Conservation (phyloP, 352 stramenopile genomes). For the Globisporangium viniferum region DNA sequence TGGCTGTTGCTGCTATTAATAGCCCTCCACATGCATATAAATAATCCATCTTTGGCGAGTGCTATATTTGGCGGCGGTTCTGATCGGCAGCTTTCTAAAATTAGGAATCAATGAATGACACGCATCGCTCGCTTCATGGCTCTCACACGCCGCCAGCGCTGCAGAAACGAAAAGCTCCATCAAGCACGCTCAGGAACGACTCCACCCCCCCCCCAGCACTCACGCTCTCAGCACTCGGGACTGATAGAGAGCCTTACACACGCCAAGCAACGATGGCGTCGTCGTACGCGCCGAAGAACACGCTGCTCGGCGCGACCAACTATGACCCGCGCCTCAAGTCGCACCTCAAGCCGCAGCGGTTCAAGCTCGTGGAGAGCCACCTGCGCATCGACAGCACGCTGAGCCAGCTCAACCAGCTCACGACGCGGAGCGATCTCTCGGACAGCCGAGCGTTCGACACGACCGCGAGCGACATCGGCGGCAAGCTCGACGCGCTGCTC, state of each 20-base stretch:
- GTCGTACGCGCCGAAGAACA: constrained; percentile 59
- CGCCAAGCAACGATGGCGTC: constrained; percentile 31
- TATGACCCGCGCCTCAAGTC: constrained; percentile 66
- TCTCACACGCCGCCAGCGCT: neutral
- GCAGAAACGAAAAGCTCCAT: neutral
- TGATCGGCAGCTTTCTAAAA: neutral
- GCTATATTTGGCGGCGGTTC: neutral
- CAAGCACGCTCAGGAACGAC: neutral
- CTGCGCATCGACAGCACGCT: constrained; percentile 67
- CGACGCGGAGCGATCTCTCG: constrained; percentile 51
- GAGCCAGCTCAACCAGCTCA: constrained; percentile 56
- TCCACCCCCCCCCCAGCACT: neutral
- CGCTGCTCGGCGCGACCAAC: constrained; percentile 64
- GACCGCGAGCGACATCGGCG: constrained; percentile 59
- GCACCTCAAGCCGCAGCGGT: constrained; percentile 76
- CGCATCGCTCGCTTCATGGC: neutral
- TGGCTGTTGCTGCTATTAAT: neutral
- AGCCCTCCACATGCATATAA: no score
- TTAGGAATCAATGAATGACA: neutral
- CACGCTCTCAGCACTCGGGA: neutral
- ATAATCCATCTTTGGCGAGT: no score
- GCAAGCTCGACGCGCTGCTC: constrained; percentile 30
- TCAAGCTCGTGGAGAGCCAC: constrained; percentile 61
- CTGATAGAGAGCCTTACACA: neutral
- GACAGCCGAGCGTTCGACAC: constrained; percentile 60